These are phyloP conservation scores for Jatropha curcas DNA, from an alignment of 345 rosid species.

Conservation along the genomic window DNA sequence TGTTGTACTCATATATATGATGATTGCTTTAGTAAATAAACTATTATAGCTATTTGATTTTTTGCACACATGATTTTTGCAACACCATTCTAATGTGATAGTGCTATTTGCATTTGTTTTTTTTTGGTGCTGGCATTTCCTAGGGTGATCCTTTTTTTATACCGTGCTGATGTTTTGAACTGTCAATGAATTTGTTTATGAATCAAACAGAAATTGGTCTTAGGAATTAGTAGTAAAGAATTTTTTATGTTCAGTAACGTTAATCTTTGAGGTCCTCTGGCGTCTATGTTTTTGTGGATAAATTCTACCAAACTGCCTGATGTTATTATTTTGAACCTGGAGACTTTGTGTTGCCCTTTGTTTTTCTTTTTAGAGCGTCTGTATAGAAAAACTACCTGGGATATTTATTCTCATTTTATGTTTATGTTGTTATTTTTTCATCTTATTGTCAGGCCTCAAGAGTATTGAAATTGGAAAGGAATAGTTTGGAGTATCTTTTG, in stretches of 20 bases:
- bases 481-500: constrained; percentile 83
- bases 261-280: not conserved
- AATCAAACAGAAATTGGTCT: not conserved
- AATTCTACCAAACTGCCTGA: not conserved
- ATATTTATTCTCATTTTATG: not conserved
- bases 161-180: not conserved
- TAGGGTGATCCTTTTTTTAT: no score
- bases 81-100: not conserved
- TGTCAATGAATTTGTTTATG: not conserved
- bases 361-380: not conserved
- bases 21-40: not conserved
- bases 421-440: constrained; percentile 12
- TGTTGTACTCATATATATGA: not conserved
- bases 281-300: not conserved
- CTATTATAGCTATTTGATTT: not conserved
- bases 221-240: not conserved
- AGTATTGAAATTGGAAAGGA: constrained; percentile 82
- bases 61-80: not conserved
- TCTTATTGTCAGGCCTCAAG: constrained; percentile 67
- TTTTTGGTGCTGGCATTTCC: not conserved
- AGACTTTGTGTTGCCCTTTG: not conserved
- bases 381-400: not conserved
- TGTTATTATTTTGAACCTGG: not conserved
- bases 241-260: not conserved
- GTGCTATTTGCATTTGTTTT: not conserved